These are phyloP conservation scores for Xeromyces bisporus DNA, from an alignment of 495 filamentous ascomycete species.

Conservation along the genomic window DNA sequence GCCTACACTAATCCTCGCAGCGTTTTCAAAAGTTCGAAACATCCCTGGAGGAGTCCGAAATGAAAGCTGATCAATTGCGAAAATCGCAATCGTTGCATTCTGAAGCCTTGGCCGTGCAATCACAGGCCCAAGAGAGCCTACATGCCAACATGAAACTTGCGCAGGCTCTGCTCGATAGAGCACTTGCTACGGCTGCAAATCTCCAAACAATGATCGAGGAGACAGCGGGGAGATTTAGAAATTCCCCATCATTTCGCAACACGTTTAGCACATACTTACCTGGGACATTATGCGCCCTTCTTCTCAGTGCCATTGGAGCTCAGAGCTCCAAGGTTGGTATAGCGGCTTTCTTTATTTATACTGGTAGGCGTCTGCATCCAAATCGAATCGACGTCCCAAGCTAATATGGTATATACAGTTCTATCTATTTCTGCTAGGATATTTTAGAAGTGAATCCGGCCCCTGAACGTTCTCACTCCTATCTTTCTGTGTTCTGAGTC, in stretches of 20 bases:
- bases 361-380: conserved; percentile 5
- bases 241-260: conserved; percentile 9
- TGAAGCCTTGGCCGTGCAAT: conserved; percentile 16
- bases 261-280: conserved; percentile 9
- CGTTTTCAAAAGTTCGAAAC: conserved; percentile 20
- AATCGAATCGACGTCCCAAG: neutral
- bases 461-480: neutral
- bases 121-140: conserved; percentile 17
- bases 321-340: conserved; percentile 12
- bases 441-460: neutral
- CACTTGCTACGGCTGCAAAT: conserved; percentile 20
- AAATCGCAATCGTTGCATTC: conserved; percentile 22
- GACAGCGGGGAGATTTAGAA: conserved; percentile 17
- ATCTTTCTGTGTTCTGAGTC: neutral
- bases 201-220: conserved; percentile 26
- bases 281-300: conserved; percentile 11
- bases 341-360: conserved; percentile 8
- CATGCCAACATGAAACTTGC: conserved; percentile 18
- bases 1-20: conserved; percentile 7
- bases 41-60: conserved; percentile 19
- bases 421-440: neutral
- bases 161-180: conserved; percentile 22
- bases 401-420: neutral
- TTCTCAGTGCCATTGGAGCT: conserved; percentile 10
- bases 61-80: conserved; percentile 19